phyloP scores from a whole-genome alignment of 164 flowering plant species.

The Litsea cubeba region DNA sequence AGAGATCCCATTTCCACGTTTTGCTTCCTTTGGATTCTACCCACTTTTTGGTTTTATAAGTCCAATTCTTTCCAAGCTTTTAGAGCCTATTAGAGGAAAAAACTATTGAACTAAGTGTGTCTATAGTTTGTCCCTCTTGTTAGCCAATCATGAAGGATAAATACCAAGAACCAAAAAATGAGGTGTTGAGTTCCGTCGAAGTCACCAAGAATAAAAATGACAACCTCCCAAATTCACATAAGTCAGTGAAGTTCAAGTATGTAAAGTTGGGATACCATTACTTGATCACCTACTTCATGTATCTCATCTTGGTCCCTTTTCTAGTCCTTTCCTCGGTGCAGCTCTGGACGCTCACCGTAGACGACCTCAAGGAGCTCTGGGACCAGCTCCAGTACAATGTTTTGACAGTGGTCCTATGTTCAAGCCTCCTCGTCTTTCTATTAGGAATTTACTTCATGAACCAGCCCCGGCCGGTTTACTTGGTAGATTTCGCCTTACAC shows the following conservation, averaged over 20 bases:
- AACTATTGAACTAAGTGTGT: not conserved
- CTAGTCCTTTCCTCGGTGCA: not conserved
- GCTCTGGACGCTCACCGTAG: not conserved
- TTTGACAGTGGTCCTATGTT: not conserved
- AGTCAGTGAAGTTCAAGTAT: conserved; percentile 50
- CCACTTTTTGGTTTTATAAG: too few species aligned
- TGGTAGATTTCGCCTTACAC: conserved; percentile 63
- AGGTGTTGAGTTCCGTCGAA: not conserved
- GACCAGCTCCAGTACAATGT: not conserved
- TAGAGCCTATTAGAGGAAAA: too few species aligned
- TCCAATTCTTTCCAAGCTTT: too few species aligned
- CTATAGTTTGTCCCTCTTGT: not conserved
- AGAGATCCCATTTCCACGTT: too few species aligned
- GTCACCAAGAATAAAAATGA: not conserved
- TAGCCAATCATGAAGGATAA: not conserved
- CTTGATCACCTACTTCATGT: conserved; percentile 22
- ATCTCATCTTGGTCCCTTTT: not conserved
- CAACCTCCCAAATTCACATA: conserved; percentile 46
- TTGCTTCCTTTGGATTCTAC: too few species aligned
- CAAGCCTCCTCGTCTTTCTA: not conserved
- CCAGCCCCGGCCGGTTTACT: conserved; percentile 29
- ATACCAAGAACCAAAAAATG: not conserved
- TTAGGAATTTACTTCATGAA: not conserved
- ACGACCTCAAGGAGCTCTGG: not conserved
- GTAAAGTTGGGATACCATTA: conserved; percentile 68